Evolutionary conservation across 2,329 filamentous ascomycete species (phyloP).

Genomic region (Trichoderma koningiopsis): DNA sequence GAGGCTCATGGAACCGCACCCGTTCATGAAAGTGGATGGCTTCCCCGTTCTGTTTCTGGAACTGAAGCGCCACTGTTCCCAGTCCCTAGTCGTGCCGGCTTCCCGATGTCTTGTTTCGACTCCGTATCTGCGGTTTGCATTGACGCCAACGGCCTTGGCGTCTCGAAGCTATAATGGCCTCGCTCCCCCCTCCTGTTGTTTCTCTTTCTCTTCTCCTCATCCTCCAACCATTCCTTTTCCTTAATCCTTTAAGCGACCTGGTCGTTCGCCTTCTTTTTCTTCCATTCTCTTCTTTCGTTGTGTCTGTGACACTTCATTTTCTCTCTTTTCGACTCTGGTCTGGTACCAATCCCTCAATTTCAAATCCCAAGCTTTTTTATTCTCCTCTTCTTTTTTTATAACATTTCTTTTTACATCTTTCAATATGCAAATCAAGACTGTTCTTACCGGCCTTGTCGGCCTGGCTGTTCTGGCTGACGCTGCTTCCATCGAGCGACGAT

Average conservation of each 20-base stretch:
- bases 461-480: conserved; percentile 50
- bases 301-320: conserved; percentile 50
- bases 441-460: conserved; percentile 52
- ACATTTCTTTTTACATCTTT: conserved; percentile 23
- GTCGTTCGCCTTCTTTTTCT: conserved; percentile 25
- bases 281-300: conserved; percentile 38
- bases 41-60: conserved; percentile 19
- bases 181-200: conserved; percentile 30
- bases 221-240: conserved; percentile 37
- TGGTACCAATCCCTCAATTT: conserved; percentile 41
- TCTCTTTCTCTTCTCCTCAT: conserved; percentile 39
- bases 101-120: conserved; percentile 38
- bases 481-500: conserved; percentile 43
- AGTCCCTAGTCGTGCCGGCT: conserved; percentile 33
- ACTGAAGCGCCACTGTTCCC: conserved; percentile 23
- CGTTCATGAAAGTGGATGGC: conserved; percentile 11
- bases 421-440: conserved; percentile 57
- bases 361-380: conserved; percentile 42
- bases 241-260: conserved; percentile 30
- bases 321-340: conserved; percentile 48
- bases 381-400: background rate
- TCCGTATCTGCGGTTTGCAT: conserved; percentile 36
- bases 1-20: conserved; percentile 13
- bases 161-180: conserved; percentile 36
- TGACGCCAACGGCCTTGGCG: conserved; percentile 47